Percentiles rank a stretch among this genome's conserved stretches.
Evolutionary conservation across 2,329 filamentous ascomycete species (phyloP).

Genomic region (Leptographium procerum): DNA sequence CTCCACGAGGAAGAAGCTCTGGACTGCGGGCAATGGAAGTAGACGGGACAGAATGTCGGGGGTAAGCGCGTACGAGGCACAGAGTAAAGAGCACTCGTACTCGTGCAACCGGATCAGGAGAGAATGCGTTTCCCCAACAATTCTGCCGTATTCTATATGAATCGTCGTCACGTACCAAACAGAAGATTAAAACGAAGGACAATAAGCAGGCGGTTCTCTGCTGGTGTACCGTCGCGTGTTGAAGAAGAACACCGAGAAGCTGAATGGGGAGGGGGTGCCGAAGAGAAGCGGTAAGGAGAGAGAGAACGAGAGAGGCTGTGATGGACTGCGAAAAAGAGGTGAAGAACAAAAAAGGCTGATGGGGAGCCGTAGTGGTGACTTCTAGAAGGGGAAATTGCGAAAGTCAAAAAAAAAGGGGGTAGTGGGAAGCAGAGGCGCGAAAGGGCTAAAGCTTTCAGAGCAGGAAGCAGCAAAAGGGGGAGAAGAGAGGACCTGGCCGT

Average conservation of each 20-base stretch:
- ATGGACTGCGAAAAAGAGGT: constrained; percentile 4
- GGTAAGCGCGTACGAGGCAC: not conserved
- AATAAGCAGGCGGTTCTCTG: not conserved
- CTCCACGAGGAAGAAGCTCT: not conserved
- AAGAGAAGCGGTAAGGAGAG: constrained; percentile 1
- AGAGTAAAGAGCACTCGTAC: not conserved
- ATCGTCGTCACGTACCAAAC: not conserved
- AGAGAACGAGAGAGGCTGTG: not conserved
- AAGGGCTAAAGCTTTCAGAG: constrained; percentile 3
- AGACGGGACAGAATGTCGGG: not conserved
- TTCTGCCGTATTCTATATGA: not conserved
- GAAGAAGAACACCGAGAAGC: not conserved
- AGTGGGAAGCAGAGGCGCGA: constrained; percentile 7
- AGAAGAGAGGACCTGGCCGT: not conserved
- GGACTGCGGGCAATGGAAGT: not conserved
- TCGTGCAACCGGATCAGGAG: not conserved
- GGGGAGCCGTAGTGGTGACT: constrained; percentile 7
- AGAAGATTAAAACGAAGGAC: not conserved
- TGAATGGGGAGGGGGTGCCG: not conserved
- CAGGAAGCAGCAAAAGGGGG: not conserved
- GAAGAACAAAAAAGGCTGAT: constrained; percentile 4
- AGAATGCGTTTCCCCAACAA: not conserved
- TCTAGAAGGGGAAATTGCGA: constrained; percentile 15
- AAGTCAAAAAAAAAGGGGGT: constrained; percentile 11
- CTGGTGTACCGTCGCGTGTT: constrained; percentile 5